Evolutionary conservation across 78 protist genomes (phyloP).

Genomic region (Dictyostelium purpureum): DNA sequence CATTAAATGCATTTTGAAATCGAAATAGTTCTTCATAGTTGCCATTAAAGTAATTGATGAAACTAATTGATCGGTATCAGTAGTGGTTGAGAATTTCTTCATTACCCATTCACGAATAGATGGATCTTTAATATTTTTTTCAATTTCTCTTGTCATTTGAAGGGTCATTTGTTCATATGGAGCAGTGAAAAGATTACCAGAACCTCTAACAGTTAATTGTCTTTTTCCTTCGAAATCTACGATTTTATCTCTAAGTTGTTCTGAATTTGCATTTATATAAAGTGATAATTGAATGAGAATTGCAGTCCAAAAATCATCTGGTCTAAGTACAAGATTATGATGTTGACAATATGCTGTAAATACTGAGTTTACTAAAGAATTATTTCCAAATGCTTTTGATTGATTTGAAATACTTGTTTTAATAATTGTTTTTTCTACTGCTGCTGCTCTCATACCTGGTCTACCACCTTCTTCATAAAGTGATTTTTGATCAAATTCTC

Average conservation of each 20-base stretch:
- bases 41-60: constrained; percentile 46
- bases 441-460: no score
- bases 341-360: constrained; percentile 27
- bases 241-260: constrained; percentile 28
- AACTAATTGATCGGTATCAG: constrained; percentile 22
- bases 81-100: constrained; percentile 69
- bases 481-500: no score
- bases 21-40: constrained; percentile 59
- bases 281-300: constrained; percentile 34
- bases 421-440: not conserved
- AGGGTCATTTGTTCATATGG: constrained; percentile 25
- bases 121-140: constrained; percentile 68
- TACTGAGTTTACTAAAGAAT: constrained; percentile 27
- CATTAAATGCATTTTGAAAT: constrained; percentile 24
- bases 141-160: constrained; percentile 41
- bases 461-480: no score
- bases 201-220: not conserved
- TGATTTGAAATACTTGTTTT: not conserved
- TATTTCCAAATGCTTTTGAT: not conserved
- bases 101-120: constrained; percentile 61
- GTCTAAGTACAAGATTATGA: constrained; percentile 20
- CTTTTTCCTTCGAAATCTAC: constrained; percentile 61
- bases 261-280: constrained; percentile 42
- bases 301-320: constrained; percentile 59
- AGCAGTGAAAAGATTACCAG: constrained; percentile 5